These are phyloP conservation scores for Dictyostelium citrinum DNA, from an alignment of 78 protist species.

Conservation along the genomic window DNA sequence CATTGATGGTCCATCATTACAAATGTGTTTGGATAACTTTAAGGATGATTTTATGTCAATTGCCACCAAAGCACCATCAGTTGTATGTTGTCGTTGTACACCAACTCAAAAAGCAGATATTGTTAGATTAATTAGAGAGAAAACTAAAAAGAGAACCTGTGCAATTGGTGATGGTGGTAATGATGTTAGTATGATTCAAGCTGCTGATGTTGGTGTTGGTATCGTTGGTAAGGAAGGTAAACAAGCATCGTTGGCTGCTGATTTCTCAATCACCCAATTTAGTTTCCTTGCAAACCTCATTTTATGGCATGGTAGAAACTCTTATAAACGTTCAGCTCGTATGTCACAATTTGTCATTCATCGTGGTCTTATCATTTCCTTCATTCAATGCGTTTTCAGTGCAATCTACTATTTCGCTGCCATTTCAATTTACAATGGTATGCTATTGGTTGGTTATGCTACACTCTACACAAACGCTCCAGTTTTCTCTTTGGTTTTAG, in stretches of 20 bases:
- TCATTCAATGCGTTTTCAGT: constrained; percentile 96
- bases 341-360: constrained; percentile 96
- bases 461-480: constrained; percentile 97
- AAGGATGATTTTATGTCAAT: constrained; percentile 77
- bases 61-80: constrained; percentile 91
- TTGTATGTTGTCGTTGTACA: constrained; percentile 94
- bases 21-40: constrained; percentile 81
- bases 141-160: constrained; percentile 76
- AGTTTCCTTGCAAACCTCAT: constrained; percentile 82
- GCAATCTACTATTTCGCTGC: constrained; percentile 95
- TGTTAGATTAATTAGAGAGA: constrained; percentile 83
- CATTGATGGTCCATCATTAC: constrained; percentile 91
- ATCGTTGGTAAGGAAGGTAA: constrained; percentile 98
- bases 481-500: constrained; percentile 94
- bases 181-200: constrained; percentile 98
- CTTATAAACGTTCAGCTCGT: constrained; percentile 89
- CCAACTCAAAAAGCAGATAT: constrained; percentile 97
- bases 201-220: constrained; percentile 98
- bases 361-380: constrained; percentile 97
- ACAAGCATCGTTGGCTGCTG: constrained; percentile 99
- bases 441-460: constrained; percentile 90
- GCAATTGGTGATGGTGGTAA: constrained; percentile 99
- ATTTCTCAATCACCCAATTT: constrained; percentile 95
- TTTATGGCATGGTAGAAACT: constrained; percentile 96
- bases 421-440: constrained; percentile 92